Evolutionary conservation across 2,329 filamentous ascomycete genomes (phyloP).

Genomic region (Aspergillus sojae): DNA sequence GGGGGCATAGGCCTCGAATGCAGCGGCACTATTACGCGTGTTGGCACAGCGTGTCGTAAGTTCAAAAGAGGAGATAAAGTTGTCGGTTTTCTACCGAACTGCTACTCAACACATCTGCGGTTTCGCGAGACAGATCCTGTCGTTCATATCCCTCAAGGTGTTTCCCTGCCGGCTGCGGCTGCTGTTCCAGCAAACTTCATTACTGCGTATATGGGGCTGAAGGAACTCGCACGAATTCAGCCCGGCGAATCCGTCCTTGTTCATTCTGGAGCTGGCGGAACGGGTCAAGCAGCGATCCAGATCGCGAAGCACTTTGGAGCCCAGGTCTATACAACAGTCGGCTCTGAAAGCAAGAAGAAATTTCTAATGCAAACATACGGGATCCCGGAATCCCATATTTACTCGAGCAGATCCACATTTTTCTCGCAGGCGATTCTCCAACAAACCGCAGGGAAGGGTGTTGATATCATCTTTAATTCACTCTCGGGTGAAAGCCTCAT

Average conservation of each 20-base stretch:
- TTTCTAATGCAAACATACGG: not conserved
- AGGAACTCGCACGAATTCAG: not conserved
- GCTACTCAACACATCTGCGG: not conserved
- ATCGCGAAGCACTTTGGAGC: slow-evolving; percentile 26
- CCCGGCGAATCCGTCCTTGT: slow-evolving; percentile 26
- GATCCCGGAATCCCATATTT: not conserved
- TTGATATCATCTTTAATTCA: slow-evolving; percentile 32
- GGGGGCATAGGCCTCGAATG: not conserved
- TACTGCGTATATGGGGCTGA: not conserved
- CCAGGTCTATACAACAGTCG: slow-evolving; percentile 29
- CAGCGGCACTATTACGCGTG: slow-evolving; percentile 1
- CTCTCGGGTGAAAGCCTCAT: slow-evolving; percentile 27
- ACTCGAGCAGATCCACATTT: not conserved
- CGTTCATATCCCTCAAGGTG: not conserved
- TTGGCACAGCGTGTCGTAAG: not conserved
- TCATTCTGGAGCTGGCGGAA: slow-evolving; percentile 30
- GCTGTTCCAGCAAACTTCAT: not conserved
- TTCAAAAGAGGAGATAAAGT: not conserved
- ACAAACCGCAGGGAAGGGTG: slow-evolving; percentile 22
- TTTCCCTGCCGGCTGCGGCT: not conserved
- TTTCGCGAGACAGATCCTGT: not conserved
- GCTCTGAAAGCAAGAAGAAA: slow-evolving; percentile 10
- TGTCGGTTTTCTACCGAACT: not conserved
- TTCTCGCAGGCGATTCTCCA: slow-evolving; percentile 18
- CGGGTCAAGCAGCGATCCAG: slow-evolving; percentile 32